Evolutionary conservation across 768 basidiomycete species (phyloP), one percentile per base, ranked within the genome.

Genomic region (Steccherinum ochraceum): DNA sequence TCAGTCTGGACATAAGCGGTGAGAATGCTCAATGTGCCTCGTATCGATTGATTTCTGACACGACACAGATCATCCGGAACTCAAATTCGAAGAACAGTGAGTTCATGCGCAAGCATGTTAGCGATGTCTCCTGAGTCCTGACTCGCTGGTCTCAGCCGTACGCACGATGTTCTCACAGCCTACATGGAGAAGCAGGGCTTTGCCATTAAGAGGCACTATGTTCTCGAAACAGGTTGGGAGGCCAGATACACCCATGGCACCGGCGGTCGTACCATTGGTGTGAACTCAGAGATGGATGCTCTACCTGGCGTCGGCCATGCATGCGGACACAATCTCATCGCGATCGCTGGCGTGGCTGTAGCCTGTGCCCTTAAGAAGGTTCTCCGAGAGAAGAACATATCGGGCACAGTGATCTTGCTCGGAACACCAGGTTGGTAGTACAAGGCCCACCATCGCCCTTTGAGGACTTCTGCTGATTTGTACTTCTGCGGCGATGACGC

Each of bases 301-400:
- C 67, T 73, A 30, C 61, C 64, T 4, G 62, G 66, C 20, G 58
- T 68, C 40, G 67, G 86, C 0, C 86, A 87, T 55, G 86, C 84
- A 1, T 91, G 89, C 58, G 89, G 89, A 2, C 89, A 92, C 61
- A 91, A 91, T 58, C 70, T 92, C 45, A 91, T 92, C 47, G 88
- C 84, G 1, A 86, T 90, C 20, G 58, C 73, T 49, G 88, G 88
- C 3, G 82, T 90, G 12, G 86, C 82, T 1, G 76, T 88, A 23
- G 84, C 87, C 0, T 73, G 80, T 48, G 84, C 82, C 0, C 74
- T 85, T n/a, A 83, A 80, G 60, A 73, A 73, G 4, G 84, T 78
- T 0, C 67, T 91, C 53, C 67, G 82, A 50, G 69, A 77, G 49
- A 75, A 83, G 54, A 65, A 82, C 54, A 80, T 91, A 35, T 60